Conservation (phyloP, 1,139 yeast species). For the Pichia norvegensis region DNA sequence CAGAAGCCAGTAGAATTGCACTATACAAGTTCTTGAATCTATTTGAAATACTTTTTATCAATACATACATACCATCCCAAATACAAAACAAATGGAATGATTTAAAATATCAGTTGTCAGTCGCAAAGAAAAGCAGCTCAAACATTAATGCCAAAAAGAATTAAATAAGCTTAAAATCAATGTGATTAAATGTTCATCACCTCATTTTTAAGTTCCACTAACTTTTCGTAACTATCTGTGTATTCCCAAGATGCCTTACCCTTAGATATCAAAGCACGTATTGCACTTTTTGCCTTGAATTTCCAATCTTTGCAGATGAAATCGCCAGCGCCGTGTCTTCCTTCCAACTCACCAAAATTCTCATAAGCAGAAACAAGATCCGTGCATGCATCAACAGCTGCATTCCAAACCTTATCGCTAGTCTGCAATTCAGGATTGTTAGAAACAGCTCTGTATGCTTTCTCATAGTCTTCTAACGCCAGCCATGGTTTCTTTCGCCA, state of each 20-base stretch:
- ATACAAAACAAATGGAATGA: not conserved
- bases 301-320: constrained; percentile 89
- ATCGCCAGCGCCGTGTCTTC: constrained; percentile 77
- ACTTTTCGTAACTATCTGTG: constrained; percentile 65
- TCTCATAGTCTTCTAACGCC: constrained; percentile 78
- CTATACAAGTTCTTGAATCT: constrained; percentile 25
- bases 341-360: constrained; percentile 78
- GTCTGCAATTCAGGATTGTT: constrained; percentile 59
- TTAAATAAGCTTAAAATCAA: not conserved
- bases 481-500: constrained; percentile 90
- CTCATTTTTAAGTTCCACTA: constrained; percentile 48
- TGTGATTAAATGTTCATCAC: not conserved
- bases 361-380: constrained; percentile 86
- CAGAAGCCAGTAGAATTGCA: constrained; percentile 25
- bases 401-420: constrained; percentile 62
- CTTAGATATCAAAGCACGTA: constrained; percentile 70
- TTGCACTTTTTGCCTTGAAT: constrained; percentile 66
- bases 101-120: not conserved
- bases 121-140: too few relatives aligned
- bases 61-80: not conserved
- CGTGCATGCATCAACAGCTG: constrained; percentile 69
- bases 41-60: constrained; percentile 13
- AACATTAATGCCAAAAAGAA: not conserved
- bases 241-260: constrained; percentile 79
- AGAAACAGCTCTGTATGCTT: constrained; percentile 69